These are phyloP conservation scores for Cryphonectria japonica DNA, from an alignment of 2,329 filamentous ascomycete genomes.

Conservation along the genomic window DNA sequence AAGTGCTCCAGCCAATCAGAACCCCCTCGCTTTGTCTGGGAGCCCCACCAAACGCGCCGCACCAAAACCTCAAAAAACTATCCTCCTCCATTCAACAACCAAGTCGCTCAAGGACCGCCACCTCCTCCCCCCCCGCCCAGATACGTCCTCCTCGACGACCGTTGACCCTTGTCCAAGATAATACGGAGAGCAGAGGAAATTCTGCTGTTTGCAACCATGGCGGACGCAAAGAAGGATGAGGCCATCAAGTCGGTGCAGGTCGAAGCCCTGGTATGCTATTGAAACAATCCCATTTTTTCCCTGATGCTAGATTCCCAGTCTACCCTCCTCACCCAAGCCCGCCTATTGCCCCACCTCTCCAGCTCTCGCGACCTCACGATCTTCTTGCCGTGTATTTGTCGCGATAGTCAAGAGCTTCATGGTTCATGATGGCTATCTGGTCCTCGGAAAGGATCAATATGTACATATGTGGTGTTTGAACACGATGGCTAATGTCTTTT, in stretches of 20 bases:
- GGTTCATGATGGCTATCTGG: constrained; percentile 30
- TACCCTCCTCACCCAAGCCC: constrained; percentile 40
- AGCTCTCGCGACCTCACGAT: background rate
- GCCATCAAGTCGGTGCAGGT: constrained; percentile 88
- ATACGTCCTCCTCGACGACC: background rate
- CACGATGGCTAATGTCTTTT: constrained; percentile 18
- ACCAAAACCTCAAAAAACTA: constrained; percentile 18
- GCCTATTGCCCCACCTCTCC: constrained; percentile 34
- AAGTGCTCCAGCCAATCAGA: constrained; percentile 10
- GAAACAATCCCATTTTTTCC: constrained; percentile 33
- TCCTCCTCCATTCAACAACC: background rate
- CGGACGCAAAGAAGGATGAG: constrained; percentile 64
- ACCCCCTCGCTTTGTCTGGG: background rate
- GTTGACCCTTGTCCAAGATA: background rate
- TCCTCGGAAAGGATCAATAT: background rate
- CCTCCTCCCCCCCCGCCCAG: constrained; percentile 29
- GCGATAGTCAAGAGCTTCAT: too few species aligned
- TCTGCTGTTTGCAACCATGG: constrained; percentile 53
- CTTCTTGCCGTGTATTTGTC: background rate
- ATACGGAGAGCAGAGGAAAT: background rate
- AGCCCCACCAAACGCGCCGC: constrained; percentile 17
- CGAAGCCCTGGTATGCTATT: constrained; percentile 78
- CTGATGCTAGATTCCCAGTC: constrained; percentile 36
- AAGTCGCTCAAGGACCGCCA: constrained; percentile 29
- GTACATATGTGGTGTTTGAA: background rate